Evolutionary conservation across 164 flowering plant genomes (phyloP).

Genomic region (Aristolochia californica): DNA sequence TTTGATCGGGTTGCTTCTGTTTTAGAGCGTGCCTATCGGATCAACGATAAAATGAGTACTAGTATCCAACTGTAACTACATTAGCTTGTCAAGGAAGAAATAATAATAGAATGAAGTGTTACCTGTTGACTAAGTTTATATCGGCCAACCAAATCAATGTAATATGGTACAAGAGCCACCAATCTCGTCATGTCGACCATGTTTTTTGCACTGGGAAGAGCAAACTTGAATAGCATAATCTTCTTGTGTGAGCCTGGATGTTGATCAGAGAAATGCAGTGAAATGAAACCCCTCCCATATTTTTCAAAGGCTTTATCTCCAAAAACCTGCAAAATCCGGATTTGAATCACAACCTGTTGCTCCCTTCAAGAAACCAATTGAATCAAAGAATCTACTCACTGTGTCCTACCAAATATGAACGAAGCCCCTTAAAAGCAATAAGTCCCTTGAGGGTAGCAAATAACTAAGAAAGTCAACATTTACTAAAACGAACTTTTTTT

Average conservation of each 20-base stretch:
- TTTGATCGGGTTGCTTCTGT: slow-evolving; percentile 71
- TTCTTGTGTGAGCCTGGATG: slow-evolving; percentile 52
- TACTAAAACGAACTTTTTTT: too few relatives aligned
- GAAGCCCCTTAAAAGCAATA: too few relatives aligned
- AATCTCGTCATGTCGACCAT: slow-evolving; percentile 89
- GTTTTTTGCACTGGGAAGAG: slow-evolving; percentile 66
- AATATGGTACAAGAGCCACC: slow-evolving; percentile 88
- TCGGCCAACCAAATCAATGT: slow-evolving; percentile 82
- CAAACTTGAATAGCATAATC: slow-evolving; percentile 77
- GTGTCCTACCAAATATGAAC: too few relatives aligned
- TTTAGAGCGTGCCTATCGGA: slow-evolving; percentile 67
- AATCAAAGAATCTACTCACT: too few relatives aligned
- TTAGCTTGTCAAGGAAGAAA: too few relatives aligned
- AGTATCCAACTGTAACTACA: too few relatives aligned
- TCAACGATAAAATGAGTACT: too few relatives aligned
- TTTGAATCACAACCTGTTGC: background rate
- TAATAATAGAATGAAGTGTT: background rate
- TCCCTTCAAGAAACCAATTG: too few relatives aligned
- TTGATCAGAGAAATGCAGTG: slow-evolving; percentile 91
- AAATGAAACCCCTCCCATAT: slow-evolving; percentile 77
- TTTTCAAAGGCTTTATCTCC: slow-evolving; percentile 86
- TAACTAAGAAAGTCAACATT: too few relatives aligned
- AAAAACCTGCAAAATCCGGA: slow-evolving; percentile 53
- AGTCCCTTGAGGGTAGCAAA: too few relatives aligned
- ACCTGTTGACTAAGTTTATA: slow-evolving; percentile 93